Base-by-base conservation (phyloP, 2,329 filamentous ascomycete genomes). In the Neonectria neomacrospora region DNA sequence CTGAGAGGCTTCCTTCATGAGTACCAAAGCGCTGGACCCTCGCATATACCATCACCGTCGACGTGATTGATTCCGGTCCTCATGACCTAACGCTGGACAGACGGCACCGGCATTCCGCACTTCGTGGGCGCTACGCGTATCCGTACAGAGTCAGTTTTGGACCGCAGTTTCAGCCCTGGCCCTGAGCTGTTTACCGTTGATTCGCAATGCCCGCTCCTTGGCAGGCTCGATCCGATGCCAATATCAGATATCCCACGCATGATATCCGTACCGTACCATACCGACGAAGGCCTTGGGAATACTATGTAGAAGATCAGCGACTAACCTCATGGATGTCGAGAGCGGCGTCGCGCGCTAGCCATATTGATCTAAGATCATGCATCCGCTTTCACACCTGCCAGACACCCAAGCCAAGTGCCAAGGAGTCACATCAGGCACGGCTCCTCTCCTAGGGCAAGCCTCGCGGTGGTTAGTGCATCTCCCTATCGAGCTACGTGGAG, bases 401-500 rank as follows among this genome's bases (percentile, higher is more conserved):
- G 42, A 58, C 34, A 41, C 37, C 16, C 37, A 41, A 18, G n/a
- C 10, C n/a, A 20, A 20, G 9, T 18, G n/a, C 37, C 37, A 41
- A 41, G n/a, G n/a, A 41, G 37, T n/a, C 37, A 20, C 9, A 41
- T 20, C 37, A 41, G n/a, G 37, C 37, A 41, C 37, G 37, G 37
- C 34, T 37, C 34, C 34, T 37, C 34, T 20, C 37, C 16, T 41
- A 41, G 23, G 47, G 37, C 52, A 51, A 32, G 34, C 51, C 30
- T 48, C 22, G 22, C 4, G 16, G 18, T 45, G 58, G 51, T 56
- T 56, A 53, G 58, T 23, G 37, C 45, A 56, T 55, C 52, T 56
- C 12, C 39, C 16, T 61, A 37, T 61, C 58, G 16, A 61, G 58
- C 51, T 45, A 39, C 58, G 44, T 34, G 52, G 52, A 44, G 55